Evolutionary conservation across 139 green algal genomes (phyloP).

Genomic region (Volvox africanus): DNA sequence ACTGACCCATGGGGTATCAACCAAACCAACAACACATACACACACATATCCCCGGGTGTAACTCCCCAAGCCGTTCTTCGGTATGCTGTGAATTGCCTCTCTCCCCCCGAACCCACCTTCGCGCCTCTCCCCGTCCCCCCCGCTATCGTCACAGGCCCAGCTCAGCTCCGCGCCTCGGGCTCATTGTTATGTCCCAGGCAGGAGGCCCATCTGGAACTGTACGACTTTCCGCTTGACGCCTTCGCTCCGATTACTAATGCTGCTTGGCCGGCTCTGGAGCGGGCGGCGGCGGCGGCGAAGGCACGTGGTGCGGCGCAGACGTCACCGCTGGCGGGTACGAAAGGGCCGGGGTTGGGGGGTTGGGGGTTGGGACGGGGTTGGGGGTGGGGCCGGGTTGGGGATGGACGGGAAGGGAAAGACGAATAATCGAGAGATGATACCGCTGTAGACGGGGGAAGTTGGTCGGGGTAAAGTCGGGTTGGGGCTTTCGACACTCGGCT

Average conservation of each 20-base stretch:
- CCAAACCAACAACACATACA: background rate
- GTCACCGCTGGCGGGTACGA: conserved; percentile 28
- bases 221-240: conserved; percentile 84
- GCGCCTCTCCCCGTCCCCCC: background rate
- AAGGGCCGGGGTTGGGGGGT: background rate
- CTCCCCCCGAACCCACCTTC: background rate
- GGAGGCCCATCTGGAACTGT: conserved; percentile 81
- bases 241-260: conserved; percentile 80
- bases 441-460: no score
- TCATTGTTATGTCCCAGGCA: conserved; percentile 81
- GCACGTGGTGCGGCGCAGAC: background rate
- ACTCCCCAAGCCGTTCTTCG: no score
- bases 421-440: no score
- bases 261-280: conserved; percentile 72
- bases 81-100: no score
- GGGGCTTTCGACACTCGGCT: no score
- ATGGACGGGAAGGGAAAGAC: no score
- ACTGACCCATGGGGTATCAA: background rate
- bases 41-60: background rate
- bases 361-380: no score
- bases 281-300: conserved; percentile 25
- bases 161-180: conserved; percentile 63
- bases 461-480: no score
- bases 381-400: no score
- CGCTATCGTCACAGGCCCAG: conserved; percentile 39